Percentiles rank a stretch among this genome's conserved stretches.
phyloP scores from a whole-genome alignment of 2,329 filamentous ascomycete genomes.

The Elsinoe perseae region DNA sequence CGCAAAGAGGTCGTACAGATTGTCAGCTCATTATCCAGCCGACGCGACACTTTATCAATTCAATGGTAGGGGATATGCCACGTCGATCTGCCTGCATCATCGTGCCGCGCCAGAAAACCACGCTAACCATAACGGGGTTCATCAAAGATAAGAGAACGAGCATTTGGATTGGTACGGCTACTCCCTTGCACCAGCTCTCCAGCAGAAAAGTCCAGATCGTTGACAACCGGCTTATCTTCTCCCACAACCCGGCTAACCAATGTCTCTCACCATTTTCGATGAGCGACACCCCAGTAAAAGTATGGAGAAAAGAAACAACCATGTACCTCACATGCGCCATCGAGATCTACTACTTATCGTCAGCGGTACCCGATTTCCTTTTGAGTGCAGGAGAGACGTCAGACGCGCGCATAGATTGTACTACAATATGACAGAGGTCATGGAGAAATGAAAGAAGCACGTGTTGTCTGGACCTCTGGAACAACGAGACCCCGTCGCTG shows the following conservation, averaged over 20 bases:
- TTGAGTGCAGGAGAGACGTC: slow-evolving; percentile 9
- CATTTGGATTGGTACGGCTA: slow-evolving; percentile 16
- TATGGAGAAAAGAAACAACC: background rate
- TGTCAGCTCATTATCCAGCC: background rate
- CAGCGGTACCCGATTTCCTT: background rate
- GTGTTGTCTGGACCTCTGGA: background rate
- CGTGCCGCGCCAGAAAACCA: slow-evolving; percentile 1
- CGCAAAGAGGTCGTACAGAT: background rate
- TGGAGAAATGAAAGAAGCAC: background rate
- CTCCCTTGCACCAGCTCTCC: background rate
- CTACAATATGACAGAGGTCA: background rate
- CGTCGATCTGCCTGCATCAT: slow-evolving; percentile 12
- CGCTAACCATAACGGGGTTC: slow-evolving; percentile 8
- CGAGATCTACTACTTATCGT: background rate
- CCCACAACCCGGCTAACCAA: background rate
- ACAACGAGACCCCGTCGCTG: slow-evolving; percentile 1
- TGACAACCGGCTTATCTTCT: slow-evolving; percentile 3
- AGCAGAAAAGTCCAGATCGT: background rate
- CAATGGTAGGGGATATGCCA: background rate
- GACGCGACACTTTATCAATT: background rate
- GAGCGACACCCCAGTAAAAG: background rate
- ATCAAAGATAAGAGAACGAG: slow-evolving; percentile 17
- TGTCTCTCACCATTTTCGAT: background rate
- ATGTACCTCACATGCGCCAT: background rate
- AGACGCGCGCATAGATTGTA: background rate